Evolutionary conservation across 768 basidiomycete genomes (phyloP).

Genomic region (Gloeostereum incarnatum): DNA sequence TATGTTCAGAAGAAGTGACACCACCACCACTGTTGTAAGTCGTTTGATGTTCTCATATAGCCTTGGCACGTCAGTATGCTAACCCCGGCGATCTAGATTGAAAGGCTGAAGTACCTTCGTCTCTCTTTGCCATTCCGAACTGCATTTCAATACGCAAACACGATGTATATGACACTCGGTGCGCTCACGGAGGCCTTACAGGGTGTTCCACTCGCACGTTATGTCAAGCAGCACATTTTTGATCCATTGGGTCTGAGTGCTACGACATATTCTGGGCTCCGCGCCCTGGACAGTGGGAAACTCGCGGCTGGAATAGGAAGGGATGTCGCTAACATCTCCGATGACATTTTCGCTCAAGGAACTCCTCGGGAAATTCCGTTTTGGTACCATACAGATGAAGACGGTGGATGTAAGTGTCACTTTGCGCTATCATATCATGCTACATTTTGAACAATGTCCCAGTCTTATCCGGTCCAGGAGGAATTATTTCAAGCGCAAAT

Average conservation of each 20-base stretch:
- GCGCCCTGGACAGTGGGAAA: slow-evolving; percentile 15
- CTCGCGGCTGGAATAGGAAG: slow-evolving; percentile 18
- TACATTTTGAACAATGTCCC: neutral
- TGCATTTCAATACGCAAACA: slow-evolving; percentile 19
- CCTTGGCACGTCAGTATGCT: neutral
- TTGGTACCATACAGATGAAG: slow-evolving; percentile 11
- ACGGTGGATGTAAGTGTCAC: slow-evolving; percentile 14
- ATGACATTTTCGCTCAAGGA: neutral
- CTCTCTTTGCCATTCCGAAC: slow-evolving; percentile 20
- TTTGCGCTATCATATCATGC: neutral
- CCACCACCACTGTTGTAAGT: slow-evolving; percentile 6
- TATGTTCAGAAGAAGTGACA: slow-evolving; percentile 6
- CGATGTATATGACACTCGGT: slow-evolving; percentile 18
- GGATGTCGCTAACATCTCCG: slow-evolving; percentile 1
- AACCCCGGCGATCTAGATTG: neutral
- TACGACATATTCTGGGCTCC: slow-evolving; percentile 19
- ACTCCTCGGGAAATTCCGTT: slow-evolving; percentile 8
- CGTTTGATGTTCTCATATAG: neutral
- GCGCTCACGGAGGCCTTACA: slow-evolving; percentile 17
- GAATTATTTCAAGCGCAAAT: slow-evolving; percentile 16
- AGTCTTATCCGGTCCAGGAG: slow-evolving; percentile 21
- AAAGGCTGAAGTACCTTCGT: slow-evolving; percentile 11
- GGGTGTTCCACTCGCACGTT: slow-evolving; percentile 16
- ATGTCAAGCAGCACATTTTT: slow-evolving; percentile 22
- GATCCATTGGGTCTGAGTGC: slow-evolving; percentile 16